Conservation (phyloP, 495 filamentous ascomycete genomes). For the Pyrenopolyporus hunteri region DNA sequence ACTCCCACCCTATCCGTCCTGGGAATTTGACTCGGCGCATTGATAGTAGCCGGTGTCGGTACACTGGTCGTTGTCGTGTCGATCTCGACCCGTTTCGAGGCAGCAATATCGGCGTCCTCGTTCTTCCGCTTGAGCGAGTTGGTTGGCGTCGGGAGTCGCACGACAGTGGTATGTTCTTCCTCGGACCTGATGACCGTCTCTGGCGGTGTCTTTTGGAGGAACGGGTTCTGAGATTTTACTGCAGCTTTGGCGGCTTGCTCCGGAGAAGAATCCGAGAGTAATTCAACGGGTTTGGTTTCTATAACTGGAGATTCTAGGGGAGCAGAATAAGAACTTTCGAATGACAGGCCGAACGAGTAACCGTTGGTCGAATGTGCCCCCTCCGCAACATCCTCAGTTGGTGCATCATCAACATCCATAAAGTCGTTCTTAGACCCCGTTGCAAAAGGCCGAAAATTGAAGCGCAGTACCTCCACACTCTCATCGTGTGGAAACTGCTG, state of each 20-base stretch:
- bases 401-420: conserved; percentile 37
- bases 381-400: conserved; percentile 31
- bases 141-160: conserved; percentile 10
- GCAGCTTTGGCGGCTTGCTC: neutral
- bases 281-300: conserved; percentile 1
- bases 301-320: neutral
- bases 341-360: conserved; percentile 30
- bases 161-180: conserved; percentile 18
- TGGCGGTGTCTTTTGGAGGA: conserved; percentile 21
- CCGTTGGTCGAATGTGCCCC: conserved; percentile 15
- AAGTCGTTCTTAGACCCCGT: conserved; percentile 27
- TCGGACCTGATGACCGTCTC: conserved; percentile 24
- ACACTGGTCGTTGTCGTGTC: conserved; percentile 9
- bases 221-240: conserved; percentile 20
- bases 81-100: conserved; percentile 39
- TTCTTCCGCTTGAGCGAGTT: conserved; percentile 53
- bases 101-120: conserved; percentile 35
- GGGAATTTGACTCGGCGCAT: conserved; percentile 5
- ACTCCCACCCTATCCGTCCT: neutral
- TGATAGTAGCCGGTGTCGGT: neutral
- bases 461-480: conserved; percentile 70
- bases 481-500: conserved; percentile 62
- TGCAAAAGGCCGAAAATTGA: conserved; percentile 63
- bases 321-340: neutral
- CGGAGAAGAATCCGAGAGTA: neutral